phyloP scores from a whole-genome alignment of 192 early-diverging fungal genomes.

The Haplosporangium gracile region DNA sequence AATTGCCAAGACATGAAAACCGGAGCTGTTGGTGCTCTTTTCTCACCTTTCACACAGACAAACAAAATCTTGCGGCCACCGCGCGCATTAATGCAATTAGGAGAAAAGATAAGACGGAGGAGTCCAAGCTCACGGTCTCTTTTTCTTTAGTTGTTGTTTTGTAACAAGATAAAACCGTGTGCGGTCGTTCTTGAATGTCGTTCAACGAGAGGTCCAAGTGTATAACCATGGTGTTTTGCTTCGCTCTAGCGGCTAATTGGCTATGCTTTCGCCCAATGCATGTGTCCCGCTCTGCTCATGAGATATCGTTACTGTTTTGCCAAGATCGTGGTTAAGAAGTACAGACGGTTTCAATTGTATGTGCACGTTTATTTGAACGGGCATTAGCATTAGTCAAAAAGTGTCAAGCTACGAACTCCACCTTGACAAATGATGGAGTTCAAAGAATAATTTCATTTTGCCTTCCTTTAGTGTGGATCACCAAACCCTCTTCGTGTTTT shows the following conservation, averaged over 20 bases:
- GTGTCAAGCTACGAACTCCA: background rate
- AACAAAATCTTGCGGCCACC: background rate
- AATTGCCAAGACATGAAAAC: background rate
- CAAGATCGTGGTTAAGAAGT: background rate
- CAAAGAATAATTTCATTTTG: background rate
- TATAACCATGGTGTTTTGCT: background rate
- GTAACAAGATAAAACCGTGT: background rate
- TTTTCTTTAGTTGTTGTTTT: background rate
- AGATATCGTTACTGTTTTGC: background rate
- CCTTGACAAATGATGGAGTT: background rate
- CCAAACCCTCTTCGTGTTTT: background rate
- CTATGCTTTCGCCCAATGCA: background rate
- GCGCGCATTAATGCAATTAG: background rate
- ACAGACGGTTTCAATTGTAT: background rate
- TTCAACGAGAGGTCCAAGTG: conserved; percentile 1
- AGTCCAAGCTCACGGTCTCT: background rate
- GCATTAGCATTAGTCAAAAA: conserved; percentile 4
- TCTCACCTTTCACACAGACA: background rate
- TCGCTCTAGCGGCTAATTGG: background rate
- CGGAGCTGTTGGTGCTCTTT: no score
- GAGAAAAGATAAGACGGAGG: background rate
- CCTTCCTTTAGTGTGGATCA: background rate
- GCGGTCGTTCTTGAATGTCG: background rate
- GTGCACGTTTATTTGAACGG: background rate
- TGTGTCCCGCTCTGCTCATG: background rate